phyloP scores from a whole-genome alignment of 1,284 basidiomycete genomes.

The Rhizoctonia solani region DNA sequence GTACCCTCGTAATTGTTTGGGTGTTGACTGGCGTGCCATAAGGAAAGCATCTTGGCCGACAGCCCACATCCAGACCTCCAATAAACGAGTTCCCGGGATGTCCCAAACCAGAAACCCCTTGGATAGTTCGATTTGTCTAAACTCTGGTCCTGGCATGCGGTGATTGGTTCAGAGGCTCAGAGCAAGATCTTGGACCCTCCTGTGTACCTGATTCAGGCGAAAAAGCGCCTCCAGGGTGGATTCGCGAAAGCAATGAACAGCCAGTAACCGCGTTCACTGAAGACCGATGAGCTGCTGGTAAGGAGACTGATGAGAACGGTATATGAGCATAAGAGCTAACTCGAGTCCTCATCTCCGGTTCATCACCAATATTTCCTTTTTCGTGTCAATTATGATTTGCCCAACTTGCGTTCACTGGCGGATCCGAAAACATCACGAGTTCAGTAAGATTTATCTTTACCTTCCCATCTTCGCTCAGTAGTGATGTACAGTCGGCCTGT shows the following conservation, averaged over 20 bases:
- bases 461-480: slow-evolving; percentile 8
- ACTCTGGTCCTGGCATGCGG: not conserved
- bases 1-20: not conserved
- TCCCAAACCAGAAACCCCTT: slow-evolving; percentile 7
- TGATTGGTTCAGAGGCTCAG: not conserved
- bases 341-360: not conserved
- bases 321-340: not conserved
- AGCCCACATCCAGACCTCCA: slow-evolving; percentile 27
- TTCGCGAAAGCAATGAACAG: slow-evolving; percentile 5
- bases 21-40: not conserved
- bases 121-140: slow-evolving; percentile 9
- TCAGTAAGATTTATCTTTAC: not conserved
- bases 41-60: slow-evolving; percentile 1
- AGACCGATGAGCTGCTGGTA: not conserved
- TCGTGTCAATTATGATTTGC: slow-evolving; percentile 9
- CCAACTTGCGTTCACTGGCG: not conserved
- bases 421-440: not conserved
- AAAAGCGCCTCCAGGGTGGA: slow-evolving; percentile 4
- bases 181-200: not conserved
- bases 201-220: slow-evolving; percentile 7
- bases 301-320: not conserved
- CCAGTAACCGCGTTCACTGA: not conserved
- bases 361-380: slow-evolving; percentile 12
- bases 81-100: not conserved
- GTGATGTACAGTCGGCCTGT: slow-evolving; percentile 14